These are phyloP conservation scores for Paralagenidium karlingii DNA, from an alignment of 352 stramenopile genomes.

Conservation along the genomic window DNA sequence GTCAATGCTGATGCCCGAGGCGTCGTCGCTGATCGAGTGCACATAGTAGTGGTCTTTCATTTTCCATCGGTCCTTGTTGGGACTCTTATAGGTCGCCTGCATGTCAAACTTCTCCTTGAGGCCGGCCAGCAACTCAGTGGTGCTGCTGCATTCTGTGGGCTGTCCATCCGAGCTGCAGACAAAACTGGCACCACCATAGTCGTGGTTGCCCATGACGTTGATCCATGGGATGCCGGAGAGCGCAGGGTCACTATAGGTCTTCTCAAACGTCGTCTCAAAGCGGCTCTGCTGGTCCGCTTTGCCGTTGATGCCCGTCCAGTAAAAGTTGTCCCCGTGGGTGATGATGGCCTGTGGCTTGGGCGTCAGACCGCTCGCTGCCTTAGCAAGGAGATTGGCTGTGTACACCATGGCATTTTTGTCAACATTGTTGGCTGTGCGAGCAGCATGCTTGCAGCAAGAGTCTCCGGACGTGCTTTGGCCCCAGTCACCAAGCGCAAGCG, in stretches of 20 bases:
- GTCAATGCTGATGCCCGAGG: slow-evolving; percentile 34
- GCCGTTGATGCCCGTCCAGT: slow-evolving; percentile 58
- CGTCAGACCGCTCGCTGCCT: slow-evolving; percentile 11
- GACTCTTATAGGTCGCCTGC: slow-evolving; percentile 51
- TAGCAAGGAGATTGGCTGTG: slow-evolving; percentile 17
- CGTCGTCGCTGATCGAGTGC: slow-evolving; percentile 25
- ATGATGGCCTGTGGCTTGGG: slow-evolving; percentile 17
- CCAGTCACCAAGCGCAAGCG: slow-evolving; percentile 27
- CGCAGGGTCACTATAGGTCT: slow-evolving; percentile 33
- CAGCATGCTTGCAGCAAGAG: slow-evolving; percentile 21
- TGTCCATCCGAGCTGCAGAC: slow-evolving; percentile 12
- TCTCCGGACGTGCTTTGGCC: slow-evolving; percentile 13
- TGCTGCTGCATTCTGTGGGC: slow-evolving; percentile 23
- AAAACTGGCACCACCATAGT: slow-evolving; percentile 2
- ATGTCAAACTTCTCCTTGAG: slow-evolving; percentile 43
- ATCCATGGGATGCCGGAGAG: slow-evolving; percentile 49
- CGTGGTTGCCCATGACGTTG: slow-evolving; percentile 5
- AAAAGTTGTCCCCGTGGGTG: slow-evolving; percentile 64
- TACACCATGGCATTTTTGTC: slow-evolving; percentile 30
- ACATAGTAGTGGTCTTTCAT: slow-evolving; percentile 64
- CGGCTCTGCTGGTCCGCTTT: slow-evolving; percentile 40
- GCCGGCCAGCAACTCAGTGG: slow-evolving; percentile 26
- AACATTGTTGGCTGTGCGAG: slow-evolving; percentile 7
- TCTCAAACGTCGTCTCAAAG: slow-evolving; percentile 71
- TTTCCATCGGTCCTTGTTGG: slow-evolving; percentile 60